Conservation (phyloP, 208 protist genomes). For the Acanthamoeba sp. region DNA sequence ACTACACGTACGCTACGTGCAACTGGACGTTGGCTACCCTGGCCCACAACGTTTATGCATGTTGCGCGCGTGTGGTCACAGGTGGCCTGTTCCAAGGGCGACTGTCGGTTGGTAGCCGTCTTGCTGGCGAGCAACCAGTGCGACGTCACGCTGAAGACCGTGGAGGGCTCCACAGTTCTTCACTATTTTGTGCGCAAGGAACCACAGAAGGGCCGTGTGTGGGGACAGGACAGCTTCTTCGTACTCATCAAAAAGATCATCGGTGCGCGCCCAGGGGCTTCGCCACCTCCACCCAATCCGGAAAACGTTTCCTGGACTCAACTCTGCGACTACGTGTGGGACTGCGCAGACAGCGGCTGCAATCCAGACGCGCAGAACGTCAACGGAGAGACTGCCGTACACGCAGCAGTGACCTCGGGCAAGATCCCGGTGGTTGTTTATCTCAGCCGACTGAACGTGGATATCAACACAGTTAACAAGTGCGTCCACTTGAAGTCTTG, state of each 20-base stretch:
- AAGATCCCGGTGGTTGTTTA: not conserved
- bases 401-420: not conserved
- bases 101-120: not conserved
- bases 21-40: not conserved
- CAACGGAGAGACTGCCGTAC: conserved; percentile 28
- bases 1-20: not conserved
- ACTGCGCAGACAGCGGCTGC: not conserved
- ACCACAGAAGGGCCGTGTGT: not conserved
- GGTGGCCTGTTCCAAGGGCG: conserved; percentile 15
- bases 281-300: not conserved
- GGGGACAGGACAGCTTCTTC: conserved; percentile 14
- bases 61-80: not conserved
- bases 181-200: conserved; percentile 38
- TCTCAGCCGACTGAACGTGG: not conserved
- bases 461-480: not conserved
- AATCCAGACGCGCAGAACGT: conserved; percentile 2
- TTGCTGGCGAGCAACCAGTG: not conserved
- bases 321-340: not conserved
- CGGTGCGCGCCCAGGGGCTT: not conserved
- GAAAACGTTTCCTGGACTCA: not conserved
- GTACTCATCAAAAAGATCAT: conserved; percentile 5
- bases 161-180: conserved; percentile 34
- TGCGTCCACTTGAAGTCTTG: not conserved
- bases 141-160: conserved; percentile 8
- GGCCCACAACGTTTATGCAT: not conserved